Base-by-base conservation (phyloP, 106 monocot genomes). In the Dendrobium huoshanense region DNA sequence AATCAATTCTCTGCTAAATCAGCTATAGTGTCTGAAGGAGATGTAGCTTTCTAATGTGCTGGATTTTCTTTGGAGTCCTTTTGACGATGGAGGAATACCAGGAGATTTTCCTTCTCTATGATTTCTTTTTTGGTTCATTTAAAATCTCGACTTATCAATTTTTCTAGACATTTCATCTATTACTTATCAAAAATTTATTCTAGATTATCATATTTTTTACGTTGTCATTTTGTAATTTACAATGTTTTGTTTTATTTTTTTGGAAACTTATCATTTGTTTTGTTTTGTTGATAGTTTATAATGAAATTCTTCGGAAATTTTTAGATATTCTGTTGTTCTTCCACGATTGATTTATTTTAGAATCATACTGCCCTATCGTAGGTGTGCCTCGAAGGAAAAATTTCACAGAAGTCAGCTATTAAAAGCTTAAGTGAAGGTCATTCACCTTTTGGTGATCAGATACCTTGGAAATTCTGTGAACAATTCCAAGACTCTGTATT, bases 311-410 rank as follows among this genome's bases (percentile, higher is more conserved):
- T 61, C 17, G 61, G 20, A 11, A 20, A 7, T 13, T 31, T 70
- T 31, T 37, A 33, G 7, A 33, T 72, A 72, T 72, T 72, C 9
- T 72, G 0, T 72, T 72, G 5, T 15, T 16, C 11, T 40, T 33
- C 10, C 40, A 40, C 40, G 72, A 25, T 65, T 65, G 25, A 24
- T 16, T 27, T 40, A 13, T 33, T 33, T 22, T 43, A 20, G 27
- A 73, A 54, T 29, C 55, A 11, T 54, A 13, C 59, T 56, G 2
- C 78, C 78, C 19, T 56, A 19, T n/a, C 83, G 67, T 65, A 99
- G 98, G 93, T 99, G 72, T 99, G 95, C 79, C 91, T 99, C 49
- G 99, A 99, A 90, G 99, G 99, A 43, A 83, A 95, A 87, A 93
- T 99, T 81, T 99, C 99, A 68, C 79, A 55, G 54, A 87, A 93